Percentiles rank a stretch among this genome's conserved stretches.
Conservation (phyloP, 345 rosid genomes). For the Syzygium oleosum region DNA sequence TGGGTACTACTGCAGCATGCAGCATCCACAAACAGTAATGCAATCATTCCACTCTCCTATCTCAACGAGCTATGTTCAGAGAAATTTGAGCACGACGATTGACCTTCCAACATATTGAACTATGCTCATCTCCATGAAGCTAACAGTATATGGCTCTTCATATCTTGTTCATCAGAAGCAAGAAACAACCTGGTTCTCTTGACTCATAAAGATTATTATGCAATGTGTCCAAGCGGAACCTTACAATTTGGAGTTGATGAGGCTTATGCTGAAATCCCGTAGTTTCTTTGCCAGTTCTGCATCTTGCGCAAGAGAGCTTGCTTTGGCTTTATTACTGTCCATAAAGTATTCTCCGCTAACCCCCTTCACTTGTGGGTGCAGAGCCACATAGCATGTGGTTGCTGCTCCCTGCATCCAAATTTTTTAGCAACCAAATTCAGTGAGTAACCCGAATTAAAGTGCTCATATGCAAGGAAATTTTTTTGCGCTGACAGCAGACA, state of each 20-base stretch:
- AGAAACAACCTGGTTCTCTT: neutral
- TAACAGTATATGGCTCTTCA: neutral
- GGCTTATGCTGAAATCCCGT: slow-evolving; percentile 4
- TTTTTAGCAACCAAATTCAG: neutral
- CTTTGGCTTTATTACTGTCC: neutral
- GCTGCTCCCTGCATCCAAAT: slow-evolving; percentile 2
- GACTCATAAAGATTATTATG: neutral
- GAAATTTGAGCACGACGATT: neutral
- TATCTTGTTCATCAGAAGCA: neutral
- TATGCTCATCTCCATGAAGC: neutral
- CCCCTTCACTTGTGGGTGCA: slow-evolving; percentile 2
- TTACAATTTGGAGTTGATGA: slow-evolving; percentile 1
- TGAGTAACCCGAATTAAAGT: neutral
- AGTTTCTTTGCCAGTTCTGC: neutral
- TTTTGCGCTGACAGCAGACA: neutral
- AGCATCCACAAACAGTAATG: neutral
- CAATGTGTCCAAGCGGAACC: neutral
- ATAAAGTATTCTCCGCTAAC: neutral
- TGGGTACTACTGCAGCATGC: neutral
- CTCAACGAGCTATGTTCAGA: neutral
- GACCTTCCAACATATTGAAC: neutral
- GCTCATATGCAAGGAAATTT: neutral
- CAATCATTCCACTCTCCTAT: neutral
- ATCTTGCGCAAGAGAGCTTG: slow-evolving; percentile 23
- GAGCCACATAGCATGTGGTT: slow-evolving; percentile 1